Base-by-base conservation (phyloP, 2,329 filamentous ascomycete genomes). In the Diaporthe sp. region DNA sequence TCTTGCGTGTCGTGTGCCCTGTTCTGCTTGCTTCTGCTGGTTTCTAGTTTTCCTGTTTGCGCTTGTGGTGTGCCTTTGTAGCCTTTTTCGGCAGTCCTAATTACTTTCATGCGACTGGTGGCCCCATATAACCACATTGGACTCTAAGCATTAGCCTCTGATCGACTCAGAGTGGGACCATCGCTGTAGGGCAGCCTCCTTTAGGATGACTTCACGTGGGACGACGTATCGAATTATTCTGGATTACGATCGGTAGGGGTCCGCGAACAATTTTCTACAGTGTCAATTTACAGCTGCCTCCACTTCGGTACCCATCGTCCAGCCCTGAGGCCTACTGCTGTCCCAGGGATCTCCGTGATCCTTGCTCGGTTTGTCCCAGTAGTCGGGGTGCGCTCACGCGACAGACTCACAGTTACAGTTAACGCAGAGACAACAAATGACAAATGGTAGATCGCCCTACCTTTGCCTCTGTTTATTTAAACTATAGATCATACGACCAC, bases 141-240 rank as follows among this genome's bases (percentile, higher is more conserved):
- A 67, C 13, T 25, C 45, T 38, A 67, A 19, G 22, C 17, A 35
- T 52, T 30, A 52, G 61, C 64, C 9, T 38, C 10, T 67, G 45
- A 52, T 67, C 42, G 45, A 38, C 45, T 67, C n/a, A 52, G 64
- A 52, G 64, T 68, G 64, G 47, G 45, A 40, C 64, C 47, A 52
- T 68, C 40, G 22, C 47, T 15, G 4, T 54, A 68, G 47, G 64
- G 47, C 45, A 68, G 33, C 33, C 8, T n/a, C 17, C 12, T 4
- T 17, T 9, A 33, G 9, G 28, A 35, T 66, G 28, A 50, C 42
- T 50, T 66, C 30, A 50, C 42, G 40, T 66, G 30, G 42, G 61
- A 66, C 42, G 42, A 66, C 28, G 3, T n/a, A 25, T 25, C 60
- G 9, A 10, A 15, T 50, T 30, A 13, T 33, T 17, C 12, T 33